Base-by-base conservation (phyloP, 2,329 filamentous ascomycete genomes). In the Fusarium sp. region DNA sequence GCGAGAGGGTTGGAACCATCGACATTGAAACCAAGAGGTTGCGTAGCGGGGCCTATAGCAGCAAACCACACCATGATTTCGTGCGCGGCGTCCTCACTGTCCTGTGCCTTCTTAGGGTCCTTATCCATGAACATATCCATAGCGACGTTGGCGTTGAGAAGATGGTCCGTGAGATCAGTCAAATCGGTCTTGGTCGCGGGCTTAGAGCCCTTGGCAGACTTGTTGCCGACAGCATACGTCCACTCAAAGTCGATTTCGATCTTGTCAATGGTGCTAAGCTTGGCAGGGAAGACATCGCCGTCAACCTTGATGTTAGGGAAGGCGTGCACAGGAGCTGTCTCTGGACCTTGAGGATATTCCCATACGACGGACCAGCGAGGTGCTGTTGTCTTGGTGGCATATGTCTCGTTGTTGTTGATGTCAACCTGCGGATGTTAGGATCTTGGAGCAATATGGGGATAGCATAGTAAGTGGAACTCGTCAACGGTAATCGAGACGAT, bases 61-160 rank as follows among this genome's bases (percentile, higher is more conserved):
- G 81, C 85, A 63, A 88, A 82, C 85, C 85, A 88, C 36, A 88
- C 81, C 85, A 88, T 88, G 77, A 88, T 79, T 78, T 88, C 87
- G 77, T 82, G 85, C 11, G 72, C 69, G 4, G 87, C 83, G 6
- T 78, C 78, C 1, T 74, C 74, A 42, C 80, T 83, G 74, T 83
- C 75, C 43, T 74, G 61, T 0, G 87, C 78, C 1, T 74, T 80
- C 1, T 66, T 71, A 55, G 80, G 73, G 72, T 86, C 80, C 26
- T 70, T 73, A 66, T 87, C 86, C 55, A 88, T 76, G 76, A 88
- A 89, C 82, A 88, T 86, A 78, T 89, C 87, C 63, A 89, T 79
- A 36, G 86, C 86, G 34, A 89, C 85, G 79, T 88, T 88, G 75
- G 85, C 78, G 69, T 86, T 85, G 61, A 87, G 75, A 0, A 73